These are phyloP conservation scores for Pezicula neosporulosa DNA, from an alignment of 2,329 filamentous ascomycete species.

Conservation along the genomic window DNA sequence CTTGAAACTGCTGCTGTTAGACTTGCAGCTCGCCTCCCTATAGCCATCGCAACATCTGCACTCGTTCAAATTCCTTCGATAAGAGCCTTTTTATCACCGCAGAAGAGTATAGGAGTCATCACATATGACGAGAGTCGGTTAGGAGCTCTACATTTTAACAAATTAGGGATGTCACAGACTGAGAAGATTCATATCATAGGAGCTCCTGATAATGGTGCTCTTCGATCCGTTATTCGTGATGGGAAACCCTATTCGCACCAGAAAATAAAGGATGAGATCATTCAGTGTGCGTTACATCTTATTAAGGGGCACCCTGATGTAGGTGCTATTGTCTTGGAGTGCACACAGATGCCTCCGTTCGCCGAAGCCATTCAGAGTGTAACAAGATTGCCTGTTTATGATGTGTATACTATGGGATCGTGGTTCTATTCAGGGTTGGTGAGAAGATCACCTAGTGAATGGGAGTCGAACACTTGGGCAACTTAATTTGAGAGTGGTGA, in stretches of 20 bases:
- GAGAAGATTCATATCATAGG: constrained; percentile 20
- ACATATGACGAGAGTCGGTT: constrained; percentile 29
- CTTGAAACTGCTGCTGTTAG: constrained; percentile 7
- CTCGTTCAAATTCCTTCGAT: constrained; percentile 32
- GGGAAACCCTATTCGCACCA: constrained; percentile 16
- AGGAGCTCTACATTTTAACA: constrained; percentile 14
- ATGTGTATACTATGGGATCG: constrained; percentile 31
- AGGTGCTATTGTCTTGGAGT: constrained; percentile 29
- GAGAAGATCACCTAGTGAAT: constrained; percentile 13
- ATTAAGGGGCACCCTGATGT: constrained; percentile 15
- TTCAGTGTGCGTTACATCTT: constrained; percentile 8
- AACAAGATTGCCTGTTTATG: constrained; percentile 29
- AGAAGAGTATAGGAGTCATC: constrained; percentile 26
- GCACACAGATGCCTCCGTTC: constrained; percentile 35
- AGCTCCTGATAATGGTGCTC: constrained; percentile 15
- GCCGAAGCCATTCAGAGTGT: constrained; percentile 28
- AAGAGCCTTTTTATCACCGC: constrained; percentile 20
- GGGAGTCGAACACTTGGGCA: neutral
- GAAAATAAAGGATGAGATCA: constrained; percentile 6
- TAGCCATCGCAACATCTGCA: constrained; percentile 33
- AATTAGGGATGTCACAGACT: constrained; percentile 17
- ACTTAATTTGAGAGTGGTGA: too few species aligned
- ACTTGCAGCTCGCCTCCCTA: constrained; percentile 28
- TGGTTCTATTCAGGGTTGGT: constrained; percentile 34
- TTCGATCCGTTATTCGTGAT: constrained; percentile 15